Percentiles rank a stretch among this genome's conserved stretches.
phyloP scores from a whole-genome alignment of 768 basidiomycete species.

The Tubosaeta sp. region DNA sequence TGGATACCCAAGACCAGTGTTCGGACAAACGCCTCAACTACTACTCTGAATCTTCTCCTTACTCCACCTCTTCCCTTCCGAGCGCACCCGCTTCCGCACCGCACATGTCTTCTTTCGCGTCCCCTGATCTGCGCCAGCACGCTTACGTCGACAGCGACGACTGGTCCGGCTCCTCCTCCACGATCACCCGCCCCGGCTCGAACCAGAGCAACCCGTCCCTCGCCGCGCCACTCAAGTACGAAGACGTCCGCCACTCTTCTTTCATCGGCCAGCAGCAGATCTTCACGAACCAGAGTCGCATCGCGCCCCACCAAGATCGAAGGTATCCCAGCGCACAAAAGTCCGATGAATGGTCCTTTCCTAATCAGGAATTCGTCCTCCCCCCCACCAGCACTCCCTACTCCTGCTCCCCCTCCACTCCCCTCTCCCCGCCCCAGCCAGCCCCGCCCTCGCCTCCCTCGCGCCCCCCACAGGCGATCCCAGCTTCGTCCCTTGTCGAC shows the following conservation, averaged over 20 bases:
- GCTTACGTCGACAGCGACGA: slow-evolving; percentile 44
- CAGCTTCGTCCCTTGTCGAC: slow-evolving; percentile 61
- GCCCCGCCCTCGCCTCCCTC: slow-evolving; percentile 41
- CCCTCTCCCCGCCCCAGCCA: slow-evolving; percentile 42
- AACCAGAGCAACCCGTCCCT: slow-evolving; percentile 54
- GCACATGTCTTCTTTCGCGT: slow-evolving; percentile 46
- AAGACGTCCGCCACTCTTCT: slow-evolving; percentile 67
- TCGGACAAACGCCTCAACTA: slow-evolving; percentile 42
- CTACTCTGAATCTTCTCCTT: slow-evolving; percentile 44
- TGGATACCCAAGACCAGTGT: slow-evolving; percentile 37
- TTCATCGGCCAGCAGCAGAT: slow-evolving; percentile 59
- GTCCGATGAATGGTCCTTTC: slow-evolving; percentile 72
- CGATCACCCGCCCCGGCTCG: slow-evolving; percentile 65
- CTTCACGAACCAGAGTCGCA: slow-evolving; percentile 65
- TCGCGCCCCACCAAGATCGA: slow-evolving; percentile 66
- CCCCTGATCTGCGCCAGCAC: slow-evolving; percentile 45
- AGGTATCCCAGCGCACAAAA: slow-evolving; percentile 47
- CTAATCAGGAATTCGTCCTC: slow-evolving; percentile 54
- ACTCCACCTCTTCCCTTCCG: slow-evolving; percentile 47
- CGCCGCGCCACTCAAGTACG: slow-evolving; percentile 56
- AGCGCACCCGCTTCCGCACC: slow-evolving; percentile 50
- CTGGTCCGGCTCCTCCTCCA: slow-evolving; percentile 53
- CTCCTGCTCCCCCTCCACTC: slow-evolving; percentile 22
- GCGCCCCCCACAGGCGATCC: slow-evolving; percentile 49
- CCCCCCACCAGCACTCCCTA: slow-evolving; percentile 26